Base-by-base conservation (phyloP, 2,329 filamentous ascomycete genomes). In the Hortaea werneckii region DNA sequence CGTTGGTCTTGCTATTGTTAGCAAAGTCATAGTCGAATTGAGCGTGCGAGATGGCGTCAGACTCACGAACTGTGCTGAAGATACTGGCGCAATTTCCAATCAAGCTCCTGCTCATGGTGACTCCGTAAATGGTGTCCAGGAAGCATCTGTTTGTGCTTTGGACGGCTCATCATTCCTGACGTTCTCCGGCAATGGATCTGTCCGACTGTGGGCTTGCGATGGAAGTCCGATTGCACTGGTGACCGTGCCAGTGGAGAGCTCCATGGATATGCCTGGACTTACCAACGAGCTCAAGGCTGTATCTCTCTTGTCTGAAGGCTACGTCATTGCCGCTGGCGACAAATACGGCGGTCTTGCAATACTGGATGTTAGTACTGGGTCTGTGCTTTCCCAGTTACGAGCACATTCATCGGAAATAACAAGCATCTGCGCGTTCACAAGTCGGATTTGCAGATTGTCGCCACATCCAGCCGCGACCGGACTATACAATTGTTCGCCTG, bases 401-500 rank as follows among this genome's bases (percentile, higher is more conserved):
- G 92, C 89, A 28, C 92, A 98, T 62, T 78, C 84, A 5, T 82
- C 81, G 6, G 87, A 95, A 58, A 85, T 94, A 51, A 87, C 87
- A 35, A 85, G 84, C 56, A 83, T 96, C 54, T 79, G 82, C 13
- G 73, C 94, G 4, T 80, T 80, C 56, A 78, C 86, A 73, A 74
- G 39, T 72, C 76, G 1, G 71, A 75, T 1, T 73, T 70, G 40
- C 76, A 79, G 32, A 70, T 95, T 40, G 73, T 96, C 55, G 90
- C 86, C 12, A 88, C 83, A 8, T 89, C 84, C 60, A 86, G 87
- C 32, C 78, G 92, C 53, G 92, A 98, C 65, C 82, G 92, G 42
- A 95, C 85, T n/a, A 79, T 90, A 1, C 92, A 98, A 63, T 70
- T 98, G n/a, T 96, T 95, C 61, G 67, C 66, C 2, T 83, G 94